Evolutionary conservation across 208 protist species (phyloP).

Genomic region (Leishmania tropica): DNA sequence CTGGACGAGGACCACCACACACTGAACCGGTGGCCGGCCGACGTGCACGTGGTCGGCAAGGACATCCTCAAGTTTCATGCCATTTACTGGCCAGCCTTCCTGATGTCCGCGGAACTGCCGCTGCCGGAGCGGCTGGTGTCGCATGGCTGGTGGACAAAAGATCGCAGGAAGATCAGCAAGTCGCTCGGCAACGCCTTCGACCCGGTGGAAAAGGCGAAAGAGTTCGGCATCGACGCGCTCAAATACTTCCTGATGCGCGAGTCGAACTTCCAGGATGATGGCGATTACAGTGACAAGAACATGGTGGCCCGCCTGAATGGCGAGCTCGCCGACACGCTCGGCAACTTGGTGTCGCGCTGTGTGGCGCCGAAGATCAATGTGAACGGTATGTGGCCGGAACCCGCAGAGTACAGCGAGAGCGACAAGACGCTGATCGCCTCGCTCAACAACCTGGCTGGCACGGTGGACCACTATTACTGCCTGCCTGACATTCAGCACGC

Average conservation of each 20-base stretch:
- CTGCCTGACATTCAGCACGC: slow-evolving; percentile 88
- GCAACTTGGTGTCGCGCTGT: slow-evolving; percentile 92
- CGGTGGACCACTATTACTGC: slow-evolving; percentile 84
- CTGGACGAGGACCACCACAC: slow-evolving; percentile 43
- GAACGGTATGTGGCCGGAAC: slow-evolving; percentile 66
- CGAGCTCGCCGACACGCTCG: slow-evolving; percentile 95
- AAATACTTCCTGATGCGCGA: slow-evolving; percentile 97
- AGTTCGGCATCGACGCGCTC: slow-evolving; percentile 91
- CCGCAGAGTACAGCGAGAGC: slow-evolving; percentile 62
- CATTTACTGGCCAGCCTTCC: slow-evolving; percentile 99
- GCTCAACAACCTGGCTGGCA: slow-evolving; percentile 68
- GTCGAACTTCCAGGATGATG: slow-evolving; percentile 94
- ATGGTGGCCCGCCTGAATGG: slow-evolving; percentile 89
- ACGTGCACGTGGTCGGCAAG: slow-evolving; percentile 97
- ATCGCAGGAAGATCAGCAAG: slow-evolving; percentile 97
- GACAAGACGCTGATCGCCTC: slow-evolving; percentile 67
- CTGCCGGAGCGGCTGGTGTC: slow-evolving; percentile 92
- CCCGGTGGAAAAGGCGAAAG: slow-evolving; percentile 81
- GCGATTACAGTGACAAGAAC: slow-evolving; percentile 94
- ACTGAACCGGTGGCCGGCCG: slow-evolving; percentile 78
- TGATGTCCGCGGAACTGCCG: slow-evolving; percentile 95
- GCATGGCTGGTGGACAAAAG: slow-evolving; percentile 97
- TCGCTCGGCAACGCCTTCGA: slow-evolving; percentile 98
- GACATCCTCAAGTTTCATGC: slow-evolving; percentile 99
- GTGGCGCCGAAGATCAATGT: slow-evolving; percentile 86